A percentile compares a stretch with the other conserved stretches of the same genome.
These are phyloP conservation scores for Stenogyne calaminthoides DNA, from an alignment of 305 asterid species.

Conservation along the genomic window DNA sequence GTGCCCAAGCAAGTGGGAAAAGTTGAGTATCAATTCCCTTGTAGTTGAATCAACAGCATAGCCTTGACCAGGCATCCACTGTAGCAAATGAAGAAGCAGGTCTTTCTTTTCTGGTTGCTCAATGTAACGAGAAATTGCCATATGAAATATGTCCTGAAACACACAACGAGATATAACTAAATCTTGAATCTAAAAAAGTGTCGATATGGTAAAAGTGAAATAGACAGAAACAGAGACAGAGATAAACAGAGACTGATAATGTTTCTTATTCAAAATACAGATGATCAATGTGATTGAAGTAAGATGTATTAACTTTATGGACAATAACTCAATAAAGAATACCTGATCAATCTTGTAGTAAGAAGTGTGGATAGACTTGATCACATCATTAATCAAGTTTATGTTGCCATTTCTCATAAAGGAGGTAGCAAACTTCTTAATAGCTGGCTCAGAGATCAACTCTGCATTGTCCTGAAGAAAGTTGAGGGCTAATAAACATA, in stretches of 20 bases:
- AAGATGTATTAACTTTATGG: neutral
- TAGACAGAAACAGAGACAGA: neutral
- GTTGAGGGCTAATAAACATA: conserved; percentile 29
- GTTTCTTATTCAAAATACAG: conserved; percentile 11
- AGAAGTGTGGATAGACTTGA: conserved; percentile 73
- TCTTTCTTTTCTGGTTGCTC: conserved; percentile 86
- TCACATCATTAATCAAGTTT: conserved; percentile 85
- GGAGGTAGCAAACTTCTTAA: conserved; percentile 63
- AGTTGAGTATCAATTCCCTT: conserved; percentile 57
- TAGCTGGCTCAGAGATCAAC: conserved; percentile 53
- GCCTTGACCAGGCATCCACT: conserved; percentile 95
- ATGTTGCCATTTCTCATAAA: conserved; percentile 81
- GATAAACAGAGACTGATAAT: neutral
- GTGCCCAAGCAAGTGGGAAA: conserved; percentile 63
- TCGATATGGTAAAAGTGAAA: conserved; percentile 15
- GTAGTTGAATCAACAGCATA: conserved; percentile 61
- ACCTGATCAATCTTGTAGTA: conserved; percentile 85
- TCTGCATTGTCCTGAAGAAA: conserved; percentile 73
- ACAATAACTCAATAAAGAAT: conserved; percentile 26
- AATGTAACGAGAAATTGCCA: conserved; percentile 73
- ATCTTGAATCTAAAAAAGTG: conserved; percentile 16
- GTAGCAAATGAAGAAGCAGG: conserved; percentile 74
- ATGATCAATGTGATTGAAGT: conserved; percentile 16
- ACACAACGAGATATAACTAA: conserved; percentile 31
- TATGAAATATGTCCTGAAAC: conserved; percentile 66